phyloP scores from a whole-genome alignment of 257 asterid species.

The Gentiana straminea region DNA sequence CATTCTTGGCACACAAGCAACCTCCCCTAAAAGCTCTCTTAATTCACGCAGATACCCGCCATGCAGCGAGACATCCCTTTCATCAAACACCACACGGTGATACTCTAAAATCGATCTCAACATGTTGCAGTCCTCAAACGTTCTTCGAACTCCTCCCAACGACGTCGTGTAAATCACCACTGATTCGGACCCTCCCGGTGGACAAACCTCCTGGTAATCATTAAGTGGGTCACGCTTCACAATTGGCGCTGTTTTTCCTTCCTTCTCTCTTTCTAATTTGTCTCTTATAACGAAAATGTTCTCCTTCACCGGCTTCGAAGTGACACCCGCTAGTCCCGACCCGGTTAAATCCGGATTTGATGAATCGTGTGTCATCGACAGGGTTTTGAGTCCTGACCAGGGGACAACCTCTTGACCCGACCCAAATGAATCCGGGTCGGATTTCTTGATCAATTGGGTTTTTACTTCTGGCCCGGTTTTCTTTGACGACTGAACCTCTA shows the following conservation, averaged over 20 bases:
- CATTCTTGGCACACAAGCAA: slow-evolving; percentile 53
- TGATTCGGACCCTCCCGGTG: slow-evolving; percentile 60
- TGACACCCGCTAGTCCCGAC: slow-evolving; percentile 8
- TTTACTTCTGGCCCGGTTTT: slow-evolving; percentile 10
- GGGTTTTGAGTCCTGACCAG: slow-evolving; percentile 7
- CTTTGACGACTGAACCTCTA: slow-evolving; percentile 28
- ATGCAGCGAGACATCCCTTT: slow-evolving; percentile 73
- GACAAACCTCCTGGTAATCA: slow-evolving; percentile 64
- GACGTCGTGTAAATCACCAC: slow-evolving; percentile 92
- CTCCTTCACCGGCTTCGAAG: slow-evolving; percentile 44
- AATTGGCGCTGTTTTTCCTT: slow-evolving; percentile 36
- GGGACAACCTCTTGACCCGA: no score
- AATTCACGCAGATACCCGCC: slow-evolving; percentile 52
- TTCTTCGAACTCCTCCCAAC: slow-evolving; percentile 76
- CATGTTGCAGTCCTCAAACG: slow-evolving; percentile 69
- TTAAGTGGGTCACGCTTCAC: slow-evolving; percentile 46
- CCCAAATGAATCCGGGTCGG: background rate
- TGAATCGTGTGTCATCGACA: background rate
- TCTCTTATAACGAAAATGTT: slow-evolving; percentile 68
- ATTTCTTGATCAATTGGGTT: slow-evolving; percentile 9
- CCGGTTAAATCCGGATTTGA: background rate
- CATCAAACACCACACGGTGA: slow-evolving; percentile 72
- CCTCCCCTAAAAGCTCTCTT: slow-evolving; percentile 50
- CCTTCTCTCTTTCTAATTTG: slow-evolving; percentile 50
- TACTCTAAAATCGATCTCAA: slow-evolving; percentile 55